Evolutionary conservation across 306 rosid species (phyloP), one percentile per base, ranked within the genome.

Genomic region (barrel medic (Medicago truncatula)): DNA sequence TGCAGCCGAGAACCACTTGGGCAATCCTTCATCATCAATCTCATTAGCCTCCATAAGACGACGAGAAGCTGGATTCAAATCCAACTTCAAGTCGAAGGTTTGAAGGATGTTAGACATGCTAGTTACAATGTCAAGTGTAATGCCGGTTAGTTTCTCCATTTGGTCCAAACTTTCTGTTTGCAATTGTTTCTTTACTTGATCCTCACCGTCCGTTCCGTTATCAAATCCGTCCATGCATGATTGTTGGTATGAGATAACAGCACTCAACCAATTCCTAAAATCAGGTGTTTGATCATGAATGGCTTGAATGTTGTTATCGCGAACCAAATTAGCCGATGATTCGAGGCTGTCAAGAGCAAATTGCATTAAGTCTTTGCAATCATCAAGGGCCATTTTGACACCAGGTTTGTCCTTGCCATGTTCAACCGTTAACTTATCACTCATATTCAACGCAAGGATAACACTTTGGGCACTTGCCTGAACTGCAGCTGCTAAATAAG

Each of bases 261-360:
- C 81, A 5, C 91, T 86, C 44, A 93, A 64, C 98, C 98, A 93
- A 8, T 77, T 89, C 75, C 78, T 88, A 40, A 93, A 80, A 52
- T 91, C 96, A 6, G 77, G 81, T 0, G 77, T 0, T 20, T 76
- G 88, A 9, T 83, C 86, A 7, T 49, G 28, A n/a, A 91, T 1
- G 6, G 78, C 65, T 43, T 81, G 83, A 34, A 85, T 1, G 65
- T 84, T 72, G 12, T 62, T 40, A 2, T 83, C 85, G 0, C 78
- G 81, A 0, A 91, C 86, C 8, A 77, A 25, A 6, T 70, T 23
- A 1, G 75, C 21, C 1, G 83, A 75, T 0, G 80, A 18, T 5
- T 88, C 85, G 6, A 93, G 77, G 67, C 87, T 82, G 6, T 68
- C 88, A 1, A 84, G 7, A 5, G 96, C 92, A 16, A 78, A 87